Conservation (phyloP, 139 green algal genomes). For the Yamagishiella unicocca region DNA sequence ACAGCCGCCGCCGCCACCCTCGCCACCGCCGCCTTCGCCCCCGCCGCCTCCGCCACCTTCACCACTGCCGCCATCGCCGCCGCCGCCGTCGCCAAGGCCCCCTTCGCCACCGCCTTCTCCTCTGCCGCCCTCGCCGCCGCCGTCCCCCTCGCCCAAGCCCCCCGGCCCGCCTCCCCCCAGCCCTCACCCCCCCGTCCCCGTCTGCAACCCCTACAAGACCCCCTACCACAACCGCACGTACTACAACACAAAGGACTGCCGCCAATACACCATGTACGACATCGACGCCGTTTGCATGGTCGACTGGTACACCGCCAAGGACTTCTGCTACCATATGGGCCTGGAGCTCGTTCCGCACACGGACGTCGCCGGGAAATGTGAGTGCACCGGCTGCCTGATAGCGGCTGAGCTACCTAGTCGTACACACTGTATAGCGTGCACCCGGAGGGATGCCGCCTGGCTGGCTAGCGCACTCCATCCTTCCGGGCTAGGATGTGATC, state of each 20-base stretch:
- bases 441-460: too few relatives aligned
- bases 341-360: constrained; percentile 1
- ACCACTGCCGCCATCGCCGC: not conserved
- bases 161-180: not conserved
- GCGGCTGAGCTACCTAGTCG: too few relatives aligned
- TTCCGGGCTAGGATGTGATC: too few relatives aligned
- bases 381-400: too few relatives aligned
- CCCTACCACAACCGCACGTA: not conserved
- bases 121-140: not conserved
- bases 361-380: not conserved
- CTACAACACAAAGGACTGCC: constrained; percentile 10
- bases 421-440: too few relatives aligned
- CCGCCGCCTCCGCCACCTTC: not conserved
- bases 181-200: not conserved
- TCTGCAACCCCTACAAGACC: not conserved
- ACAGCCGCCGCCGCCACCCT: not conserved
- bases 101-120: not conserved
- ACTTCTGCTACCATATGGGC: not conserved
- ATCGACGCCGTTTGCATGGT: constrained; percentile 10
- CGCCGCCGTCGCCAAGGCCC: not conserved
- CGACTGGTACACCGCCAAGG: not conserved
- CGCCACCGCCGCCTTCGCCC: not conserved
- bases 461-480: too few relatives aligned
- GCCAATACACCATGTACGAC: constrained; percentile 29
- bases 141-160: too few relatives aligned